Conservation (phyloP, 2,329 filamentous ascomycete genomes). For the Aspergillus sp. region DNA sequence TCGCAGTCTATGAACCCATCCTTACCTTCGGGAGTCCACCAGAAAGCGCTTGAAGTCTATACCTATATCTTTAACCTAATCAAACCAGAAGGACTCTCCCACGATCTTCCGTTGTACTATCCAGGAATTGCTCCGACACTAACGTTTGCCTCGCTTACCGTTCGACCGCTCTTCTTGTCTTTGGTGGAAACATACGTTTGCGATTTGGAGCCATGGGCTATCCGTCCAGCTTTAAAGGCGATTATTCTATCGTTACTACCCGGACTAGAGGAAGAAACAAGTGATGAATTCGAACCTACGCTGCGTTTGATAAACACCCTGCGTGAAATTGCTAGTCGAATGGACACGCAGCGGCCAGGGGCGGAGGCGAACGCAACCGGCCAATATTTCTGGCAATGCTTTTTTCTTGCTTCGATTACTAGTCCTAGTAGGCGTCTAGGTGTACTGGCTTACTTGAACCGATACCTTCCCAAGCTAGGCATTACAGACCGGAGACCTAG, state of each 20-base stretch:
- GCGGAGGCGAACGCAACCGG: slow-evolving; percentile 61
- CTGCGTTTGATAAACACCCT: slow-evolving; percentile 75
- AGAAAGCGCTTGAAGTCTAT: slow-evolving; percentile 95
- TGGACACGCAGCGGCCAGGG: slow-evolving; percentile 52
- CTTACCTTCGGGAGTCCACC: slow-evolving; percentile 92
- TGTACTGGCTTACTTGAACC: slow-evolving; percentile 79
- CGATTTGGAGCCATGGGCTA: slow-evolving; percentile 64
- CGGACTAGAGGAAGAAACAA: slow-evolving; percentile 91
- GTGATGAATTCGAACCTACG: slow-evolving; percentile 93
- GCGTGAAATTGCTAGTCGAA: slow-evolving; percentile 59
- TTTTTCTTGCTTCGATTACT: slow-evolving; percentile 91
- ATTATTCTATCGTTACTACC: slow-evolving; percentile 86
- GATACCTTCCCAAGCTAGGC: slow-evolving; percentile 73
- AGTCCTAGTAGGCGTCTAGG: slow-evolving; percentile 81
- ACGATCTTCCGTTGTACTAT: slow-evolving; percentile 82
- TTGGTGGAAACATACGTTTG: slow-evolving; percentile 81
- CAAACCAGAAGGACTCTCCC: slow-evolving; percentile 73
- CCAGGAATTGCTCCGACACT: slow-evolving; percentile 86
- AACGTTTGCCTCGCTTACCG: slow-evolving; percentile 90
- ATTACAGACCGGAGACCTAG: slow-evolving; percentile 33
- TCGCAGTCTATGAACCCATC: slow-evolving; percentile 94
- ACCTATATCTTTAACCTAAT: slow-evolving; percentile 84
- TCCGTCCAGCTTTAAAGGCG: slow-evolving; percentile 87
- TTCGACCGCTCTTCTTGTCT: slow-evolving; percentile 80
- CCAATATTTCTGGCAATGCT: slow-evolving; percentile 97